Evolutionary conservation across 306 rosid species (phyloP).

Genomic region (Medicago lupulina): DNA sequence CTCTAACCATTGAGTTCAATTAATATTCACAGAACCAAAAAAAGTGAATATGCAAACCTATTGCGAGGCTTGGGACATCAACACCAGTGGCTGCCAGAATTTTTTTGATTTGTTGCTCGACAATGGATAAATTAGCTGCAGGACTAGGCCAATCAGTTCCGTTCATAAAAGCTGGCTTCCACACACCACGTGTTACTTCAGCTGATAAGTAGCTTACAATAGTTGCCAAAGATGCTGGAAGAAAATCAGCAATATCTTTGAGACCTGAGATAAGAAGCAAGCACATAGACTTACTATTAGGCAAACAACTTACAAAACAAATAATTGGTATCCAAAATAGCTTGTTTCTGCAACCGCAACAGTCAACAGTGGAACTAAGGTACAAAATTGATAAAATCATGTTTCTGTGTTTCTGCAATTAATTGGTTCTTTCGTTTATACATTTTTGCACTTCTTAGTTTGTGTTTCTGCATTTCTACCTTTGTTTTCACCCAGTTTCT

Average conservation of each 20-base stretch:
- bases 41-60: conserved; percentile 60
- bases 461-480: not conserved
- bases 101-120: conserved; percentile 90
- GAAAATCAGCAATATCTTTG: conserved; percentile 96
- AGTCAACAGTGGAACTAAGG: not conserved
- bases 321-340: not conserved
- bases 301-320: conserved; percentile 24
- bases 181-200: conserved; percentile 90
- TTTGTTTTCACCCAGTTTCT: not conserved
- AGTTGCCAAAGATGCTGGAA: conserved; percentile 91
- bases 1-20: conserved; percentile 3
- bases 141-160: conserved; percentile 99
- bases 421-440: not conserved
- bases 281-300: conserved; percentile 23
- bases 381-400: not conserved
- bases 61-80: conserved; percentile 87
- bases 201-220: conserved; percentile 92
- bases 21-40: conserved; percentile 16
- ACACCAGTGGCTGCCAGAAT: conserved; percentile 96
- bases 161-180: conserved; percentile 97
- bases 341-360: not conserved
- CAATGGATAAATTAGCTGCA: conserved; percentile 82
- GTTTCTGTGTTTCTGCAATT: not conserved
- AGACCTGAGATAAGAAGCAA: conserved; percentile 67
- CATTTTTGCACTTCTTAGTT: conserved; percentile 2